Evolutionary conservation across 2,329 filamentous ascomycete species (phyloP).

Genomic region (Rosellinia necatrix): DNA sequence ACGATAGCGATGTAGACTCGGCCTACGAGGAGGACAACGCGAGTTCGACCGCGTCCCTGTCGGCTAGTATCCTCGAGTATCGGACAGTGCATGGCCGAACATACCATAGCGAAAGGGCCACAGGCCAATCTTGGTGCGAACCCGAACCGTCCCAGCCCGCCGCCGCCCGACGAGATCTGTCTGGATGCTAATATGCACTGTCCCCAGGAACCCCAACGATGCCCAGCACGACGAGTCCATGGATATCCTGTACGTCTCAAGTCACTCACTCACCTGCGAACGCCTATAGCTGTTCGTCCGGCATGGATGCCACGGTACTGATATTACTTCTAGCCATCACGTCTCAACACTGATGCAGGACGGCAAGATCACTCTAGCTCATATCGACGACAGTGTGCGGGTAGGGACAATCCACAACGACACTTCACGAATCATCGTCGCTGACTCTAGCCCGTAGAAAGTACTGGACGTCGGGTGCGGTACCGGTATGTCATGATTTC

Average conservation of each 20-base stretch:
- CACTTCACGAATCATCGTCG: not conserved
- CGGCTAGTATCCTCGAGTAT: conserved; percentile 40
- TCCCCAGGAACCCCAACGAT: conserved; percentile 40
- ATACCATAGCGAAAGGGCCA: conserved; percentile 39
- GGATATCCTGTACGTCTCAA: conserved; percentile 38
- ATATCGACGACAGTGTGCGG: conserved; percentile 31
- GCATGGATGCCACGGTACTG: conserved; percentile 1
- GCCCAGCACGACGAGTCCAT: conserved; percentile 39
- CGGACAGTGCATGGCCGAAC: conserved; percentile 40
- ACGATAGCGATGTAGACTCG: conserved; percentile 35
- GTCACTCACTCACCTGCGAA: too few relatives aligned
- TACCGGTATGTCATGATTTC: conserved; percentile 31
- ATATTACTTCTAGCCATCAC: conserved; percentile 33
- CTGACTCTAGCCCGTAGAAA: conserved; percentile 31
- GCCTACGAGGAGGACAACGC: conserved; percentile 36
- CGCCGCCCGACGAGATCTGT: not conserved
- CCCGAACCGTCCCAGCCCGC: not conserved
- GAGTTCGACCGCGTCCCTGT: conserved; percentile 40
- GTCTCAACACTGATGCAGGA: conserved; percentile 35
- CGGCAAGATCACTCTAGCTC: conserved; percentile 35
- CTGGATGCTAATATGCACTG: conserved; percentile 2
- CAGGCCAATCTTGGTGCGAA: conserved; percentile 39
- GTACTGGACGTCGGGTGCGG: conserved; percentile 39
- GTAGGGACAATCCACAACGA: conserved; percentile 20
- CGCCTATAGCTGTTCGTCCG: too few relatives aligned